Conservation (phyloP, 2,329 filamentous ascomycete genomes). For the Aspergillus melleus region DNA sequence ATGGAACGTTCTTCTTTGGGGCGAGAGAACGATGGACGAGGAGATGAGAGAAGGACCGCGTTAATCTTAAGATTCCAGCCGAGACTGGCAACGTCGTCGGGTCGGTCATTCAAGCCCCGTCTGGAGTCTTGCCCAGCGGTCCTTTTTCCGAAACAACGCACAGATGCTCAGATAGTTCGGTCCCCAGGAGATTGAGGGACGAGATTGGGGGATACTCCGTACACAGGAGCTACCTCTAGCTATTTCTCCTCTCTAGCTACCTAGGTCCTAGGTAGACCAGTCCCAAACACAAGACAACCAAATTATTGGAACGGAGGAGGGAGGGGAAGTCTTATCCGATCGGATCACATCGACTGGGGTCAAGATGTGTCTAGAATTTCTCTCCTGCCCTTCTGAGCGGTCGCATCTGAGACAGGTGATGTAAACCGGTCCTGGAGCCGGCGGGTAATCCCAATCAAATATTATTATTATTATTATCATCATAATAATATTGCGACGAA, state of each 20-base stretch:
- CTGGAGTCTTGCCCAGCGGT: no score
- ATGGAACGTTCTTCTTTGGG: background rate
- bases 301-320: background rate
- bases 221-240: no score
- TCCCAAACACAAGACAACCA: background rate
- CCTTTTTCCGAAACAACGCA: no score
- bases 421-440: background rate
- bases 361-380: conserved; percentile 18
- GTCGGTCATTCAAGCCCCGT: no score
- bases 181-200: no score
- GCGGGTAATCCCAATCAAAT: background rate
- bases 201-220: no score
- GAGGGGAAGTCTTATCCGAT: conserved; percentile 2
- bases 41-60: no score
- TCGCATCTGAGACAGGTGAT: conserved; percentile 18
- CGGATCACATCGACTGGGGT: conserved; percentile 4
- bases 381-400: conserved; percentile 10
- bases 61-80: no score
- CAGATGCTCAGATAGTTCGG: no score
- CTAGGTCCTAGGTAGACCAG: no score
- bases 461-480: background rate
- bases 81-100: no score
- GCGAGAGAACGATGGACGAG: background rate
- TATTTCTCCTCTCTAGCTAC: no score
- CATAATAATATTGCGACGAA: background rate